Percentiles rank a stretch among this genome's conserved stretches.
phyloP scores from a whole-genome alignment of 2,329 filamentous ascomycete species.

The Cryphonectria naterciae region DNA sequence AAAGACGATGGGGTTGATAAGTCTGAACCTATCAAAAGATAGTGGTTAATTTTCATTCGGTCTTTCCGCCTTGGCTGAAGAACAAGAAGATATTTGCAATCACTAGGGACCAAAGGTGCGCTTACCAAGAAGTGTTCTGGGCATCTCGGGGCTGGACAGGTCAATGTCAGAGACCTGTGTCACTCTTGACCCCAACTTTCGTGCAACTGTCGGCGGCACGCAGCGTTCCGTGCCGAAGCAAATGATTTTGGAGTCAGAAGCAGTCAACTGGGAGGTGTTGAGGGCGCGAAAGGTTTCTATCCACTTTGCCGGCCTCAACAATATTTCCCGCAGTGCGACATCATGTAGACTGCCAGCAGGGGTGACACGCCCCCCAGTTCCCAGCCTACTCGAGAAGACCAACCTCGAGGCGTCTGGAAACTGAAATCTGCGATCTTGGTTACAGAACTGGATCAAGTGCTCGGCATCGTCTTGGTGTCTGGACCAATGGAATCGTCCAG shows the following conservation, averaged over 20 bases:
- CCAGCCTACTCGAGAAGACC: slow-evolving; percentile 33
- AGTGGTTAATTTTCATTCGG: neutral
- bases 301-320: slow-evolving; percentile 43
- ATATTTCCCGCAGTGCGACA: slow-evolving; percentile 39
- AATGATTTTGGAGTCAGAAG: neutral
- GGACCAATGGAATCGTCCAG: neutral
- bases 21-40: neutral
- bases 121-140: slow-evolving; percentile 12
- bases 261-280: neutral
- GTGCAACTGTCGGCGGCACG: slow-evolving; percentile 39
- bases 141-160: neutral
- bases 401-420: slow-evolving; percentile 39
- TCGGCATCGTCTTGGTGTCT: neutral
- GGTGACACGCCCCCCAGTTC: slow-evolving; percentile 27
- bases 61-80: too few relatives aligned
- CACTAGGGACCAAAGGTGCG: neutral
- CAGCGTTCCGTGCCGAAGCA: slow-evolving; percentile 44
- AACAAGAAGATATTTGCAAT: too few relatives aligned
- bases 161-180: slow-evolving; percentile 29
- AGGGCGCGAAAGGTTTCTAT: slow-evolving; percentile 38
- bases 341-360: slow-evolving; percentile 35
- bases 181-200: slow-evolving; percentile 32
- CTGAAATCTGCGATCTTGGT: slow-evolving; percentile 35
- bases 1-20: neutral
- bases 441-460: neutral